Evolutionary conservation across 1,284 basidiomycete species (phyloP).

Genomic region (Cutaneotrichosporon cyanovorans): DNA sequence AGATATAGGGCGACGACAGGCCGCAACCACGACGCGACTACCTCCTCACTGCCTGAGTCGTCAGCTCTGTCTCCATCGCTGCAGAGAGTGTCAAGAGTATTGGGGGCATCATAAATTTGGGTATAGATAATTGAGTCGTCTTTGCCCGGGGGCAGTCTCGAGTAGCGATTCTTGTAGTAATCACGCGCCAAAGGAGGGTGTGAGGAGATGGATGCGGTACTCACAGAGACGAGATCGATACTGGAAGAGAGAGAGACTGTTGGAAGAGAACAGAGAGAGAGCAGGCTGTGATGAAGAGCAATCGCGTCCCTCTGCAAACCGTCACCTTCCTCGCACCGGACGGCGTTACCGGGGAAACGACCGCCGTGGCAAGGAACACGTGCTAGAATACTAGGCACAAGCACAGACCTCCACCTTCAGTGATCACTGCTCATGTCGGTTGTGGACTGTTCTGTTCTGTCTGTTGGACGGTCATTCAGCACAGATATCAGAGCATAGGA

Average conservation of each 20-base stretch:
- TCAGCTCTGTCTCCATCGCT: too few species aligned
- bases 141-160: constrained; percentile 32
- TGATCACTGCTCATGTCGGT: too few species aligned
- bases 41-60: too few species aligned
- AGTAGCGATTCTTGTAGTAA: constrained; percentile 47
- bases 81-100: background rate
- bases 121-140: constrained; percentile 45
- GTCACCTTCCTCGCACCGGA: background rate
- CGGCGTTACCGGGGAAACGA: constrained; percentile 1
- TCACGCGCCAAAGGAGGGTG: constrained; percentile 22
- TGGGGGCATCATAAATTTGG: constrained; percentile 34
- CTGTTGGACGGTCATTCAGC: too few species aligned
- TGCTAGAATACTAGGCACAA: constrained; percentile 1
- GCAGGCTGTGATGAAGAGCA: constrained; percentile 3
- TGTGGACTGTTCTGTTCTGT: too few species aligned
- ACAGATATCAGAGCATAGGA: too few species aligned
- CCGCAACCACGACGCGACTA: too few species aligned
- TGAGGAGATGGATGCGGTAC: background rate
- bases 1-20: too few species aligned
- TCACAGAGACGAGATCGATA: background rate
- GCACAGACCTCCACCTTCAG: background rate
- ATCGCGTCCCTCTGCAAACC: background rate
- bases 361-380: background rate
- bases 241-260: too few species aligned
- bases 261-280: too few species aligned